These are phyloP conservation scores for Cryptosporidium bovis DNA, from an alignment of 169 alveolate species.

Conservation along the genomic window DNA sequence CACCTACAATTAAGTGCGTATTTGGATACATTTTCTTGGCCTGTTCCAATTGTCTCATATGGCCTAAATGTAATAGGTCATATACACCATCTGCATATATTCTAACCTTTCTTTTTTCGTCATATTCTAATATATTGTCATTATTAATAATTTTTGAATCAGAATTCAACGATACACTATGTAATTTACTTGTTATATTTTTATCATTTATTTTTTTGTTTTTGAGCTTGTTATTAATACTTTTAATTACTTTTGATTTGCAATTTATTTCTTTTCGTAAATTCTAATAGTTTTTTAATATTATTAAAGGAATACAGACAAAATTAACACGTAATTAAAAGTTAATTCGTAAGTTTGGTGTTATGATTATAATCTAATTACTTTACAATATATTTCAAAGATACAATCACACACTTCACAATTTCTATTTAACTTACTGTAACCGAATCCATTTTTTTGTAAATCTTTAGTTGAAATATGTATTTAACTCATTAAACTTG, in stretches of 20 bases:
- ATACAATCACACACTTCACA: no score
- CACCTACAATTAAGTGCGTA: conserved; percentile 94
- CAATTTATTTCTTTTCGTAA: not conserved
- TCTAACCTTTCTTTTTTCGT: conserved; percentile 82
- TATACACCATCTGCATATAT: conserved; percentile 93
- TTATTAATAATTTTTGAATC: not conserved
- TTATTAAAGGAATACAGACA: no score
- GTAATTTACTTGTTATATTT: not conserved
- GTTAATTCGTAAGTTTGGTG: not conserved
- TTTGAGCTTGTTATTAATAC: not conserved
- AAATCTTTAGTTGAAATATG: no score
- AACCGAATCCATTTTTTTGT: no score
- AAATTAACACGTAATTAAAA: no score
- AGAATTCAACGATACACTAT: not conserved
- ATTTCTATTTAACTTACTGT: no score
- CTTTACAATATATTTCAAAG: no score
- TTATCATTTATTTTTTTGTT: not conserved
- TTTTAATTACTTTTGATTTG: not conserved
- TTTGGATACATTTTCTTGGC: conserved; percentile 94
- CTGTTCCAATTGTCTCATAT: conserved; percentile 95
- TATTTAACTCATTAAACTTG: no score
- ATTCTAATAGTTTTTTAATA: not conserved
- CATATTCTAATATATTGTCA: conserved; percentile 73
- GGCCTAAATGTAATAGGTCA: conserved; percentile 97
- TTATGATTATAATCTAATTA: not conserved